Evolutionary conservation across 768 basidiomycete genomes (phyloP), one percentile per base, ranked within the genome.

Genomic region (Psilocybe cubensis): DNA sequence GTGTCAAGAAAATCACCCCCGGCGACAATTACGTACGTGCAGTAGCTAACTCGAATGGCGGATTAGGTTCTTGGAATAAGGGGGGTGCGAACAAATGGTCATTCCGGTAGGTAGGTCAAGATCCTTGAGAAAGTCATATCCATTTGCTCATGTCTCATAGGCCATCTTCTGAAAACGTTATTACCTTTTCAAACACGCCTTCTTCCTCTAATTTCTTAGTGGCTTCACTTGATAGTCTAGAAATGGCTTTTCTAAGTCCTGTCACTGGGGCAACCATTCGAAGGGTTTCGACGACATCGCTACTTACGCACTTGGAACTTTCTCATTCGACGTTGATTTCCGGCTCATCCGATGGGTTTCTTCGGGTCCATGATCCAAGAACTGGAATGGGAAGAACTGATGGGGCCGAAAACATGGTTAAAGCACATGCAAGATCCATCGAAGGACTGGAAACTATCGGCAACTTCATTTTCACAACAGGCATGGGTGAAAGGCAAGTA

Each of bases 41-140:
- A 12, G 70, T 82, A 56, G 83, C 85, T 25, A 63, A 79, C 35
- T 76, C 81, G n/a, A 81, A 85, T 20, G 76, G 83, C 41, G 89
- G 91, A 12, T 56, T 94, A 28, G 92, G 92, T 31, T 83, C 87
- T 31, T 94, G 92, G 92, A 74, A 83, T 11, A 94, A 93, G 71
- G 92, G 92, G 43, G 92, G 92, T 24, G 78, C 85, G 70, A 94
- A 92, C 73, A 91, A 86, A 70, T 94, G 91, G 91, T 89, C 78
- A 66, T 84, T 78, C 70, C 82, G 81, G 91, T 92, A 65, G 63
- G 86, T 28, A 2, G 41, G 10, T 70, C 18, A 8, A n/a, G 35
- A 38, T 25, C 38, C 56, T 52, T 60, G 28, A 51, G 21, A 49
- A 41, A 33, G 25, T 47, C 27, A 10, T 52, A 24, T 25, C 48